Conservation (phyloP, 169 alveolate genomes). For the Eimeria maxima region DNA sequence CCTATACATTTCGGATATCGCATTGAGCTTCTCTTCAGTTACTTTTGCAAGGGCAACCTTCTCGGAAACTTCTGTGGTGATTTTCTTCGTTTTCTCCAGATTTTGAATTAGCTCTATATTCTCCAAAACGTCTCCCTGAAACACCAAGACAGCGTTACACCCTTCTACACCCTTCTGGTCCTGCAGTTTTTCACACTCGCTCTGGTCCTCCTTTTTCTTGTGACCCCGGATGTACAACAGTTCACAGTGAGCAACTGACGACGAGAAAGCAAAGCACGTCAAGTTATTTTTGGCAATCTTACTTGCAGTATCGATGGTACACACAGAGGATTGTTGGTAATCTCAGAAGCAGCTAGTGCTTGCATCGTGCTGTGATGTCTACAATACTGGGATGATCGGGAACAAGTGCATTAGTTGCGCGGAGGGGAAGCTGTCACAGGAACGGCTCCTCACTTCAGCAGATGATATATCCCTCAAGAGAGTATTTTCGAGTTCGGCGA, state of each 20-base stretch:
- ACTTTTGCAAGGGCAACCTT: slow-evolving; percentile 96
- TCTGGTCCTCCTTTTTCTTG: neutral
- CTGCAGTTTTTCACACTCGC: neutral
- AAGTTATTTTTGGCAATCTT: neutral
- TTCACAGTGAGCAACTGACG: neutral
- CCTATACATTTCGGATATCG: slow-evolving; percentile 96
- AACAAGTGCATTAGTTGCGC: neutral
- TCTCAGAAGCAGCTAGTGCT: neutral
- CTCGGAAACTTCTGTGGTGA: slow-evolving; percentile 96
- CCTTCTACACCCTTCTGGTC: neutral
- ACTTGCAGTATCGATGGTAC: neutral
- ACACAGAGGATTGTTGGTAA: neutral
- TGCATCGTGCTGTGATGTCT: neutral
- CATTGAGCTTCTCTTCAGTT: slow-evolving; percentile 96
- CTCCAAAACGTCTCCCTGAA: slow-evolving; percentile 94
- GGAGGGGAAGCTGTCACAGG: neutral
- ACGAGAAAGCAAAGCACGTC: neutral
- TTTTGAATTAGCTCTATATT: slow-evolving; percentile 96
- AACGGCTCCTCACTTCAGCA: slow-evolving; percentile 63
- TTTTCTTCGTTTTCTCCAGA: slow-evolving; percentile 96
- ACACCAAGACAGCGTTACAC: neutral
- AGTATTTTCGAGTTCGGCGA: slow-evolving; percentile 96
- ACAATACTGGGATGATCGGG: neutral
- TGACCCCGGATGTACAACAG: neutral
- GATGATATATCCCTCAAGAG: slow-evolving; percentile 94